These are phyloP conservation scores for Linum tenue DNA, from an alignment of 345 rosid species.

Conservation along the genomic window DNA sequence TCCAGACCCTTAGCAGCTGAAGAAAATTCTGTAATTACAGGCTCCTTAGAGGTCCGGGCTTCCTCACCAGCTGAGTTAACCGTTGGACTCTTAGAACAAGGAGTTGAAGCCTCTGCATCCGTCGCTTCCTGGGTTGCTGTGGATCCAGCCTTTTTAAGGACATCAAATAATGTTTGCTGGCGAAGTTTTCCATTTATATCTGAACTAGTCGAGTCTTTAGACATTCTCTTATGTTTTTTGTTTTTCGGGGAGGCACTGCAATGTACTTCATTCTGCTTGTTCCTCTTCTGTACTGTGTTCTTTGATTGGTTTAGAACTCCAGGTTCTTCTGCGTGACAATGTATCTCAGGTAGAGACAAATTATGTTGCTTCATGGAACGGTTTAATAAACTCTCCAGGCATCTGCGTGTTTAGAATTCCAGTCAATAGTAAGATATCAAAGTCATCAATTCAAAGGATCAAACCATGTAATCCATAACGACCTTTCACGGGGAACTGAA, in stretches of 20 bases:
- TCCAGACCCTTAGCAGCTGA: conserved; percentile 42
- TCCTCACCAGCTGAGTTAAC: conserved; percentile 23
- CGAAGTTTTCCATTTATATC: conserved; percentile 30
- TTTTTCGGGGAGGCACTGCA: conserved; percentile 28
- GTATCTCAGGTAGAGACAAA: conserved; percentile 56
- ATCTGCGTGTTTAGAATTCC: conserved; percentile 36
- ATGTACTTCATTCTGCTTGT: conserved; percentile 29
- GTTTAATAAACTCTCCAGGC: conserved; percentile 65
- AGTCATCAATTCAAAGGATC: conserved; percentile 10
- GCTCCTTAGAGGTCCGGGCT: conserved; percentile 27
- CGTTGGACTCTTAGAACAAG: conserved; percentile 23
- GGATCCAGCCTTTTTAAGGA: conserved; percentile 45
- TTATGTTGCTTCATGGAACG: conserved; percentile 41
- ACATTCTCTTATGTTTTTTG: conserved; percentile 32
- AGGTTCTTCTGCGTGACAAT: conserved; percentile 36
- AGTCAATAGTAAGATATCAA: conserved; percentile 14
- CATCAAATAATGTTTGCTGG: conserved; percentile 56
- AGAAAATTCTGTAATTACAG: conserved; percentile 44
- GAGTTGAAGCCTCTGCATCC: conserved; percentile 29
- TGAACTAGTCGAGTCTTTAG: conserved; percentile 29
- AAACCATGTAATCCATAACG: conserved; percentile 5
- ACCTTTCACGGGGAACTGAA: conserved; percentile 8
- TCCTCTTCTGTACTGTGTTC: conserved; percentile 22
- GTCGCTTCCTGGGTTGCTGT: conserved; percentile 38
- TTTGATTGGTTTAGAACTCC: conserved; percentile 31